Base-by-base conservation (phyloP, 352 stramenopile genomes). In the Aphanomyces cochlioides region DNA sequence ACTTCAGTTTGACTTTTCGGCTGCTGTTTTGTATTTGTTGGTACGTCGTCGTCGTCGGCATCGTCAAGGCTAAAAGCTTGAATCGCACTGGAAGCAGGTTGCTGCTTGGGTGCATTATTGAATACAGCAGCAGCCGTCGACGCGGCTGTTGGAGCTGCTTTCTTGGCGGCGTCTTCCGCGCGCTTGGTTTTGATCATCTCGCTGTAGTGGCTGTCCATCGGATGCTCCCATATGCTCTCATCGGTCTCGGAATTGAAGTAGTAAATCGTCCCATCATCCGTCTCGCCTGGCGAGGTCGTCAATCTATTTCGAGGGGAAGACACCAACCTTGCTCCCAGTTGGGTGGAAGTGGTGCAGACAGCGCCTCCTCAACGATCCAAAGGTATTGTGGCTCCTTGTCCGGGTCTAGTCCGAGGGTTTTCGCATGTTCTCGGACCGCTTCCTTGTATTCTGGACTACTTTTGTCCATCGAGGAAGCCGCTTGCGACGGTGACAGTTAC, bases 141-240 rank as follows among this genome's bases (percentile, higher is more conserved):
- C 41, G 13, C 47, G 12, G 48, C 72, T n/a, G 47, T 48, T 39
- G 56, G 47, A n/a, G 75, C 66, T 7, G 64, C 72, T 10, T 77
- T 69, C 43, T 79, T 74, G 0, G 67, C 53, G 50, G 82, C 81
- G 21, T 79, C 72, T 40, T 84, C 77, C 0, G 69, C 53, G 45
- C 81, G 80, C 72, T 79, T 83, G 10, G 66, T 65, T 37, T 77
- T 56, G 66, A 88, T 83, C 28, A 88, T 70, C 15, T 82, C 74
- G 53, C 78, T 80, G 68, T 89, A 89, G 39, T 87, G 77, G 41
- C 64, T 78, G 50, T 87, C 81, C 17, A 89, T 66, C 34, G 81
- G 81, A 39, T 89, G 81, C 37, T 89, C 81, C 81, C 81, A 89
- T 36, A 87, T 83, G 50, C 81, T 89, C 64, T 89, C 76, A 21